Conservation (phyloP, 1,284 basidiomycete genomes). For the Heimioporus punctisporus region DNA sequence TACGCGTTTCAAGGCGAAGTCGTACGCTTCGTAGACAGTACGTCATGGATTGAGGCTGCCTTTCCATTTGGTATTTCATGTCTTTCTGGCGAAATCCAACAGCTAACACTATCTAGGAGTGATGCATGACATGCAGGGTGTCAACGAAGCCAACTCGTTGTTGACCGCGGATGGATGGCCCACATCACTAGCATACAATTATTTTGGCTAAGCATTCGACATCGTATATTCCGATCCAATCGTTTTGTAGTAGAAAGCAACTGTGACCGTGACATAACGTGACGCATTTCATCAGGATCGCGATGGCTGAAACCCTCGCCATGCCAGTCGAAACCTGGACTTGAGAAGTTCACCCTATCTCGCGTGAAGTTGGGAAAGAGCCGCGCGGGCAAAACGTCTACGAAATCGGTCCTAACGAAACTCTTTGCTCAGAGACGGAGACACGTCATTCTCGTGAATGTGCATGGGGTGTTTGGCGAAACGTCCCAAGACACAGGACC, state of each 20-base stretch:
- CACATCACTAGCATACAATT: conserved; percentile 50
- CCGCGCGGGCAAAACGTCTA: conserved; percentile 67
- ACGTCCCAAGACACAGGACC: conserved; percentile 64
- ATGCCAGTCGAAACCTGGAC: too few relatives aligned
- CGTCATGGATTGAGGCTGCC: conserved; percentile 57
- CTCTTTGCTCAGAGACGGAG: conserved; percentile 58
- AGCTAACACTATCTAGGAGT: conserved; percentile 43
- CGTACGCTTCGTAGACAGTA: conserved; percentile 57
- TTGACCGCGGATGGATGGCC: conserved; percentile 44
- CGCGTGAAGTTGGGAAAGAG: conserved; percentile 35
- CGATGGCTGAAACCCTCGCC: conserved; percentile 49
- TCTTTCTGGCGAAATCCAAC: conserved; percentile 1
- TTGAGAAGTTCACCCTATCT: too few relatives aligned
- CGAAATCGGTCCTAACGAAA: conserved; percentile 65
- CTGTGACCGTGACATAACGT: too few relatives aligned
- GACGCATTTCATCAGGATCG: conserved; percentile 15
- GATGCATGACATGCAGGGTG: conserved; percentile 70
- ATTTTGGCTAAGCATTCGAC: conserved; percentile 28
- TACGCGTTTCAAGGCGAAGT: conserved; percentile 59
- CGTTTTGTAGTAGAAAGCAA: background rate
- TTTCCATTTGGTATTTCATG: conserved; percentile 63
- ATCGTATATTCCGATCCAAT: background rate
- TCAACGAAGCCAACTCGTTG: conserved; percentile 66
- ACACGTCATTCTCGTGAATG: conserved; percentile 64
- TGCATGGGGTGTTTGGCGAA: conserved; percentile 61